These are phyloP conservation scores for Ustulina deusta DNA, from an alignment of 2,329 filamentous ascomycete genomes.

Conservation along the genomic window DNA sequence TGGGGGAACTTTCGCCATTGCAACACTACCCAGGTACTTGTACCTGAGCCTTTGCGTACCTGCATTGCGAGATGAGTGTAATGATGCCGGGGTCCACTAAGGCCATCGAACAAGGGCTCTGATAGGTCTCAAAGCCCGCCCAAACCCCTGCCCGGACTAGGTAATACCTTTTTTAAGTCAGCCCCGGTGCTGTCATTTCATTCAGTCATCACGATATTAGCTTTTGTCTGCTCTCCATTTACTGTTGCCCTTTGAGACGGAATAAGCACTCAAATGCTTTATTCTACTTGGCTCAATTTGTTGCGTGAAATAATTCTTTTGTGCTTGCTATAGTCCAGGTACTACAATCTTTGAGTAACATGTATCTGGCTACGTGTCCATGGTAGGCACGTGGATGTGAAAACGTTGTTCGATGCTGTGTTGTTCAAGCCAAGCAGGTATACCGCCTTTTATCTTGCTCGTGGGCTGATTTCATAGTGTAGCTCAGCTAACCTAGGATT, in stretches of 20 bases:
- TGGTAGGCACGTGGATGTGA: slow-evolving; percentile 37
- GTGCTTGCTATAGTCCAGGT: neutral
- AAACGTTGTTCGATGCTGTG: slow-evolving; percentile 34
- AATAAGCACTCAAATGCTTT: slow-evolving; percentile 19
- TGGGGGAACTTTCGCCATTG: slow-evolving; percentile 20
- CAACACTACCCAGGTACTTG: too few species aligned
- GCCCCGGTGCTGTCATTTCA: slow-evolving; percentile 18
- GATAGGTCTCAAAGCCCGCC: slow-evolving; percentile 31
- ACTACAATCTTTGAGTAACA: neutral
- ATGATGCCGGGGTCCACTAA: slow-evolving; percentile 20
- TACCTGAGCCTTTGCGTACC: slow-evolving; percentile 15
- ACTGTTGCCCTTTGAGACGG: slow-evolving; percentile 35
- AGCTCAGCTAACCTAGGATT: too few species aligned
- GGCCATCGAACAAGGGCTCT: slow-evolving; percentile 27
- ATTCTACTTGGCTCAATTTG: slow-evolving; percentile 20
- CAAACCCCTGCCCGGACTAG: slow-evolving; percentile 12
- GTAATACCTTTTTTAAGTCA: slow-evolving; percentile 2
- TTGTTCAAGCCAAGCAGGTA: slow-evolving; percentile 8
- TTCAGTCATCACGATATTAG: slow-evolving; percentile 33
- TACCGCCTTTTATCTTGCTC: neutral
- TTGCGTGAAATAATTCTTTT: slow-evolving; percentile 18
- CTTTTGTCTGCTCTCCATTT: slow-evolving; percentile 18
- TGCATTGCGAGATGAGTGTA: slow-evolving; percentile 38
- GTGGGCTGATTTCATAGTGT: neutral
- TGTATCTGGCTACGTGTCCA: slow-evolving; percentile 3